These are phyloP conservation scores for Emmonsia crescens DNA, from an alignment of 2,329 filamentous ascomycete species.

Conservation along the genomic window DNA sequence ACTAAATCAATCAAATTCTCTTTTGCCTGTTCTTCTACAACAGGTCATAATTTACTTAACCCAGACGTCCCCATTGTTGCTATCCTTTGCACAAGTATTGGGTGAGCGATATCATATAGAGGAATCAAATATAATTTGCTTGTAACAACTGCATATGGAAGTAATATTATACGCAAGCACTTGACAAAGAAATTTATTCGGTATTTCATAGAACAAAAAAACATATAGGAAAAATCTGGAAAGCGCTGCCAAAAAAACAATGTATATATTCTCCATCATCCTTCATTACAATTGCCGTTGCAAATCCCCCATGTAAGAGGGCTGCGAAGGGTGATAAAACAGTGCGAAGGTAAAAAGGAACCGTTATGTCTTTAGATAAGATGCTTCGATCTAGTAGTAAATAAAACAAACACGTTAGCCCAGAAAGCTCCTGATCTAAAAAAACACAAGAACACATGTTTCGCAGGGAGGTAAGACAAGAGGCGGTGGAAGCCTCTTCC, in stretches of 20 bases:
- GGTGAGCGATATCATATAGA: background rate
- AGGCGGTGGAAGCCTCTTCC: constrained; percentile 7
- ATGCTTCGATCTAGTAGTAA: constrained; percentile 50
- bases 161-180: background rate
- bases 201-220: background rate
- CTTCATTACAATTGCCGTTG: background rate
- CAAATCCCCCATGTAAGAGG: background rate
- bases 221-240: background rate
- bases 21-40: background rate
- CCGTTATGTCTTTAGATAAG: constrained; percentile 43
- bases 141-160: no score
- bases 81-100: background rate
- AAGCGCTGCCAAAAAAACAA: background rate
- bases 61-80: background rate
- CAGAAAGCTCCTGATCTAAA: background rate
- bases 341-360: constrained; percentile 2
- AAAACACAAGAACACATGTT: background rate
- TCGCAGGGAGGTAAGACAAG: constrained; percentile 6
- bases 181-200: background rate
- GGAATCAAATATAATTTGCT: background rate
- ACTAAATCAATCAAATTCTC: background rate
- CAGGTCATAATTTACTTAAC: background rate
- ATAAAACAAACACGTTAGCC: background rate
- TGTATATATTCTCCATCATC: constrained; percentile 5
- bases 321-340: background rate